A percentile compares a stretch with the other conserved stretches of the same genome.
Evolutionary conservation across 768 basidiomycete genomes (phyloP).

Genomic region (Amanita muscaria): DNA sequence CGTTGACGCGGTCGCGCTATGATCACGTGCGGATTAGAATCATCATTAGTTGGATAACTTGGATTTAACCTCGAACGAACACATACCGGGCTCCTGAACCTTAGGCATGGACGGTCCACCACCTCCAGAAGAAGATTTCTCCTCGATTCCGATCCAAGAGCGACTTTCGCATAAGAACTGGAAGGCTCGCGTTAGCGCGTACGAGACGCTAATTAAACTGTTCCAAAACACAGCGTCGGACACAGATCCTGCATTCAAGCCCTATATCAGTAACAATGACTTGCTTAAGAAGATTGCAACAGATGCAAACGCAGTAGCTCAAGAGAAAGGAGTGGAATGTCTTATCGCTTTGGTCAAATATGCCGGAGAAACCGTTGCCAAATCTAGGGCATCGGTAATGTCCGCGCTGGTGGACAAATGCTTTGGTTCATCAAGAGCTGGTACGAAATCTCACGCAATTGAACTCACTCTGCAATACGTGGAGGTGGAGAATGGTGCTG

Average conservation of each 20-base stretch:
- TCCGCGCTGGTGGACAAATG: conserved; percentile 96
- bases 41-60: background rate
- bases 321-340: conserved; percentile 95
- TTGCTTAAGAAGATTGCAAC: conserved; percentile 79
- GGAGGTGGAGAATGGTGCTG: conserved; percentile 85
- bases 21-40: conserved; percentile 2
- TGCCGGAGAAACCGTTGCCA: conserved; percentile 82
- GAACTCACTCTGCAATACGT: conserved; percentile 86
- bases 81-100: conserved; percentile 6
- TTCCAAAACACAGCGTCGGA: conserved; percentile 89
- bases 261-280: conserved; percentile 72
- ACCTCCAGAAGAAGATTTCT: conserved; percentile 92
- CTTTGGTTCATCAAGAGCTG: conserved; percentile 82
- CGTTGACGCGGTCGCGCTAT: conserved; percentile 13
- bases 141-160: conserved; percentile 65
- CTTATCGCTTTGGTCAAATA: conserved; percentile 80
- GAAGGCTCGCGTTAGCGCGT: conserved; percentile 95
- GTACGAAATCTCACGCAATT: conserved; percentile 80
- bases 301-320: conserved; percentile 93
- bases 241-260: conserved; percentile 88
- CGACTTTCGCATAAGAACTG: conserved; percentile 93
- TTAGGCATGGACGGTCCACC: conserved; percentile 78
- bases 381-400: conserved; percentile 71
- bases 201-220: conserved; percentile 77
- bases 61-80: no score